These are phyloP conservation scores for Talaromyces sp. DNA, from an alignment of 2,329 filamentous ascomycete genomes.

Conservation along the genomic window DNA sequence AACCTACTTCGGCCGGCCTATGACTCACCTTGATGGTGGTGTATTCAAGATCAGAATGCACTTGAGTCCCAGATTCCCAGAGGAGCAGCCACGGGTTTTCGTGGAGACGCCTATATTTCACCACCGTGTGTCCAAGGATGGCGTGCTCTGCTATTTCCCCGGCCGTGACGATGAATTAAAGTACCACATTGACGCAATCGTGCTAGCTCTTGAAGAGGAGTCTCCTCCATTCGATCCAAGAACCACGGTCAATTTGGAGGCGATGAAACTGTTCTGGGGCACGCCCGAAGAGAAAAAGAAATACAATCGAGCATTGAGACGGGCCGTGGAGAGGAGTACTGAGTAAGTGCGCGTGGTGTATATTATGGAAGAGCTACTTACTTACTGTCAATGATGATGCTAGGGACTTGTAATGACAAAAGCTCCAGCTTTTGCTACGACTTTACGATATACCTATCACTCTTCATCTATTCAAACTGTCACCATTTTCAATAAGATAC, in stretches of 20 bases:
- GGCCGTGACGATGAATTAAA: conserved; percentile 68
- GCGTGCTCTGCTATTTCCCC: conserved; percentile 76
- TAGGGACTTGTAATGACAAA: neutral
- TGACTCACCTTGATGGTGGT: conserved; percentile 89
- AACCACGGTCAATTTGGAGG: conserved; percentile 79
- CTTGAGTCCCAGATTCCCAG: conserved; percentile 79
- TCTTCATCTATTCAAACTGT: neutral
- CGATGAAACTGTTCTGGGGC: conserved; percentile 83
- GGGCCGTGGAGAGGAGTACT: conserved; percentile 56
- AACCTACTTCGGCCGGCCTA: conserved; percentile 84
- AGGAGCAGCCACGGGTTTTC: conserved; percentile 77
- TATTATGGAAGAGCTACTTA: neutral
- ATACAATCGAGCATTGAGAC: conserved; percentile 75
- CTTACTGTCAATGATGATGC: neutral
- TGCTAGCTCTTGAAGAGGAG: conserved; percentile 79
- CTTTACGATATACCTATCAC: neutral
- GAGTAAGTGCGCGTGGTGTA: conserved; percentile 19
- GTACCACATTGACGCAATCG: conserved; percentile 77
- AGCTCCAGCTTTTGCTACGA: neutral
- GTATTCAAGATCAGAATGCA: conserved; percentile 74
- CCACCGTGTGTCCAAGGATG: conserved; percentile 73
- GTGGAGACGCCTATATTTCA: conserved; percentile 82
- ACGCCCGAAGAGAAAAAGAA: conserved; percentile 68
- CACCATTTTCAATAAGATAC: neutral
- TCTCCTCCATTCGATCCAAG: conserved; percentile 83